Conservation (phyloP, 495 filamentous ascomycete genomes). For the Neurospora discreta region DNA sequence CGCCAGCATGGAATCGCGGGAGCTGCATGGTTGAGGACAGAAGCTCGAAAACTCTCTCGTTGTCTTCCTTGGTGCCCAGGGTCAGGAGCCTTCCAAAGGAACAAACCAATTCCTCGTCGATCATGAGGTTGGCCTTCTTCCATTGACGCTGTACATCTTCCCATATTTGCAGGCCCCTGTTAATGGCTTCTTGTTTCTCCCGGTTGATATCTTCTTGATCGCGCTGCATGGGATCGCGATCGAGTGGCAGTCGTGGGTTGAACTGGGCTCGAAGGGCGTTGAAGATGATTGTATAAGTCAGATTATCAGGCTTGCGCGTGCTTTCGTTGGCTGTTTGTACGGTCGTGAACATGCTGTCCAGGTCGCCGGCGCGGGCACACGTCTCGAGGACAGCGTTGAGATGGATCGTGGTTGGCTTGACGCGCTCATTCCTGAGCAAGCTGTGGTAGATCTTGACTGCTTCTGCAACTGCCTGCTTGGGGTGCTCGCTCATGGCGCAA, state of each 20-base stretch:
- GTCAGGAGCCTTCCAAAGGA: slow-evolving; percentile 68
- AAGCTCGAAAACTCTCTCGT: slow-evolving; percentile 58
- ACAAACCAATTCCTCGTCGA: slow-evolving; percentile 64
- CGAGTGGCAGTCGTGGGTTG: slow-evolving; percentile 3
- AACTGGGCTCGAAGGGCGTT: slow-evolving; percentile 47
- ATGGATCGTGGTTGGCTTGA: slow-evolving; percentile 65
- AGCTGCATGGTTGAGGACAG: slow-evolving; percentile 69
- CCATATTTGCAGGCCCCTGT: slow-evolving; percentile 61
- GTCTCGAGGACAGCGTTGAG: slow-evolving; percentile 77
- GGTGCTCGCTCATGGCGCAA: slow-evolving; percentile 43
- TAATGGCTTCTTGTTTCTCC: slow-evolving; percentile 31
- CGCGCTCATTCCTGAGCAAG: slow-evolving; percentile 46
- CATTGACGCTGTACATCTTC: slow-evolving; percentile 63
- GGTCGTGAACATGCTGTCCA: slow-evolving; percentile 67
- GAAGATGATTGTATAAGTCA: slow-evolving; percentile 73
- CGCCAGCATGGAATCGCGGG: slow-evolving; percentile 31
- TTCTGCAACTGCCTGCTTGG: slow-evolving; percentile 42
- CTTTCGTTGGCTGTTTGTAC: slow-evolving; percentile 53
- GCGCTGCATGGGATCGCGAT: neutral
- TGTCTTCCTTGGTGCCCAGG: slow-evolving; percentile 42
- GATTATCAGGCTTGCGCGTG: slow-evolving; percentile 46
- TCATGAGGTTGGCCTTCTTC: slow-evolving; percentile 49
- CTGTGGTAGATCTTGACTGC: slow-evolving; percentile 62
- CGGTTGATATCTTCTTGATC: slow-evolving; percentile 13
- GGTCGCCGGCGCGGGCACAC: slow-evolving; percentile 55